Evolutionary conservation across 108 stramenopile species (phyloP).

Genomic region (Pseudonitzschia delicatissima): DNA sequence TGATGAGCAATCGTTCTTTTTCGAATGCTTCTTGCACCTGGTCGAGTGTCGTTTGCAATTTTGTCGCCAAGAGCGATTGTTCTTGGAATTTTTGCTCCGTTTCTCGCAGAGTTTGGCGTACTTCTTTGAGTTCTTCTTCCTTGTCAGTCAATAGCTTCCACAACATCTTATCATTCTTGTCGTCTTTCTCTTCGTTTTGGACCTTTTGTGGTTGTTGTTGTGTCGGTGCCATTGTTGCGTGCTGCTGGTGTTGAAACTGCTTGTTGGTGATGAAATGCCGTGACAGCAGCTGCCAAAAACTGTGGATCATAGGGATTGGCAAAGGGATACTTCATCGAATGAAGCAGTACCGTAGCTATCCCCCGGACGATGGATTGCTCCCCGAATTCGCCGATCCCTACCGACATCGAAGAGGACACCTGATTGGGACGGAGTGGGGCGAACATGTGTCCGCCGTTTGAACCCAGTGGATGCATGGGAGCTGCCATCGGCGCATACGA

Average conservation of each 20-base stretch:
- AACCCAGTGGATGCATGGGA: too few relatives aligned
- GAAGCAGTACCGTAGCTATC: too few relatives aligned
- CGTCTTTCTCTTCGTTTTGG: background rate
- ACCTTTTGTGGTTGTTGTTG: background rate
- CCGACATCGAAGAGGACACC: too few relatives aligned
- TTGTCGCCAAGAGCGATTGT: constrained; percentile 11
- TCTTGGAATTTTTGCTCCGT: constrained; percentile 15
- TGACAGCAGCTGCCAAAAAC: background rate
- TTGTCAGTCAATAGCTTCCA: constrained; percentile 18
- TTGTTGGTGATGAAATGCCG: background rate
- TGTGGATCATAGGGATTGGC: constrained; percentile 16
- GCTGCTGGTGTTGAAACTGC: background rate
- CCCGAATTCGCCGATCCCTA: too few relatives aligned
- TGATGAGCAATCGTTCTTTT: constrained; percentile 17
- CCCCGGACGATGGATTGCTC: too few relatives aligned
- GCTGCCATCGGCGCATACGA: too few relatives aligned
- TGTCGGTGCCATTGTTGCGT: background rate
- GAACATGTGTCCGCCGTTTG: too few relatives aligned
- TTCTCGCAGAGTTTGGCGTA: constrained; percentile 12
- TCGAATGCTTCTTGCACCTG: background rate
- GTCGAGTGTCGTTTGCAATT: constrained; percentile 18
- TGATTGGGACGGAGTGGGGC: too few relatives aligned
- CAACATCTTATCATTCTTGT: background rate
- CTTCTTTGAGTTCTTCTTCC: constrained; percentile 26
- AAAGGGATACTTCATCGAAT: background rate